phyloP scores from a whole-genome alignment of 306 rosid genomes.

The Albizia julibrissin region DNA sequence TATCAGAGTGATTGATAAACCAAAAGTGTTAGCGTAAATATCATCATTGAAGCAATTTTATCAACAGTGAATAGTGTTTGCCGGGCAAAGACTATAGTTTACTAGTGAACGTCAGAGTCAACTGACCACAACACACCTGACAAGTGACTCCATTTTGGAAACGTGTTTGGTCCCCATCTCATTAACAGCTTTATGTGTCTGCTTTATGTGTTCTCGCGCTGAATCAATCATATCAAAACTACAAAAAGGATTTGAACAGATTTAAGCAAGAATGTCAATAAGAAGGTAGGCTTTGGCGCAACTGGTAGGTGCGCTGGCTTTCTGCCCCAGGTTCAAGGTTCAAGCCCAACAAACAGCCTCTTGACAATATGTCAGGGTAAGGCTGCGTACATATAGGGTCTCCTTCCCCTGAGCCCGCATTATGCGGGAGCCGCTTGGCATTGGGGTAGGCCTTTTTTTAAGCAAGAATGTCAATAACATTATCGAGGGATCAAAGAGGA shows the following conservation, averaged over 20 bases:
- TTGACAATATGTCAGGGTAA: no score
- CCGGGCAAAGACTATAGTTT: neutral
- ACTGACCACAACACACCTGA: slow-evolving; percentile 60
- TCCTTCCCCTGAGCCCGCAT: no score
- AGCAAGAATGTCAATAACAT: slow-evolving; percentile 1
- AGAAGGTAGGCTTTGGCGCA: no score
- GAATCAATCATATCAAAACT: slow-evolving; percentile 64
- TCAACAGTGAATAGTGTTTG: neutral
- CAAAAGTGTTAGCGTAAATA: neutral
- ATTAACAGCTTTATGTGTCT: slow-evolving; percentile 60
- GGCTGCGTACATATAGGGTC: no score
- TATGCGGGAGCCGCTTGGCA: no score
- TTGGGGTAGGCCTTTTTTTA: no score
- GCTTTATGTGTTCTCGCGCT: slow-evolving; percentile 62
- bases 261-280: slow-evolving; percentile 6
- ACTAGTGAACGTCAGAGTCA: neutral
- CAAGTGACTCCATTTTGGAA: slow-evolving; percentile 51
- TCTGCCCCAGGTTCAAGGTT: no score
- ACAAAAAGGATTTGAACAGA: slow-evolving; percentile 10
- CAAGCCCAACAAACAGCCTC: no score
- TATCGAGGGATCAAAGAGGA: neutral
- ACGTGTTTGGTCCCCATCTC: slow-evolving; percentile 65
- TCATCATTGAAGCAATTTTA: neutral
- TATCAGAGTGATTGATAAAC: neutral
- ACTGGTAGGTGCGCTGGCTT: no score